Base-by-base conservation (phyloP, 2,329 filamentous ascomycete genomes). In the Fusarium praegraminearum region DNA sequence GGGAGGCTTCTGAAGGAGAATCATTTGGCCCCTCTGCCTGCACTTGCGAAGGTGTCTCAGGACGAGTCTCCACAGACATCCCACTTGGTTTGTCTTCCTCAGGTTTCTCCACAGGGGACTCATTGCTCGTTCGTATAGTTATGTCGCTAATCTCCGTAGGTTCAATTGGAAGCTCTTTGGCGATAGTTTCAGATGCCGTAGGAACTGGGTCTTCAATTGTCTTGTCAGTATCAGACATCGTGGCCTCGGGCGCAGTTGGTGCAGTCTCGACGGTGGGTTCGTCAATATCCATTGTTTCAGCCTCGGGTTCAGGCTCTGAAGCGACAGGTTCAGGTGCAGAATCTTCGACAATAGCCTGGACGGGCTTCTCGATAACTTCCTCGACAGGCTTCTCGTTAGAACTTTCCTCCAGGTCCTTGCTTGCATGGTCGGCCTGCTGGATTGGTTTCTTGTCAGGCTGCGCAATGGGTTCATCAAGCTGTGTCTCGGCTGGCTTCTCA, bases 251-350 rank as follows among this genome's bases (percentile, higher is more conserved):
- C 15, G 51, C 47, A 24, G 15, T 50, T 12, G 58, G 36, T 11
- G 62, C 62, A 18, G 61, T 45, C 12, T 61, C 57, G 18, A 49
- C 30, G 16, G 51, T 53, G 26, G 69, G 66, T 22, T 71, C 66
- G 46, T 83, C 81, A 10, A 79, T 74, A 12, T 84, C 82, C 78
- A 82, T 80, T 45, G 83, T 79, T 58, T 83, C 82, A 2, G 78
- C 73, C 63, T 82, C 82, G 4, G 81, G 76, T 54, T 78, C 76
- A 35, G 69, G 70, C 24, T 74, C 72, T 4, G 65, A 40, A 24
- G 24, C 15, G 18, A 70, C 57, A 40, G 18, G 18, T 38, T 64
- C 52, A 40, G 50, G 45, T 5, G 53, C 49, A 22, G 16, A 11
- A 12, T 50, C 40, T 38, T 46, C 60, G 18, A 22, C 51, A 12